Percentiles rank a stretch among this genome's conserved stretches.
These are phyloP conservation scores for Lachnellula suecica DNA, from an alignment of 2,329 filamentous ascomycete species.

Conservation along the genomic window DNA sequence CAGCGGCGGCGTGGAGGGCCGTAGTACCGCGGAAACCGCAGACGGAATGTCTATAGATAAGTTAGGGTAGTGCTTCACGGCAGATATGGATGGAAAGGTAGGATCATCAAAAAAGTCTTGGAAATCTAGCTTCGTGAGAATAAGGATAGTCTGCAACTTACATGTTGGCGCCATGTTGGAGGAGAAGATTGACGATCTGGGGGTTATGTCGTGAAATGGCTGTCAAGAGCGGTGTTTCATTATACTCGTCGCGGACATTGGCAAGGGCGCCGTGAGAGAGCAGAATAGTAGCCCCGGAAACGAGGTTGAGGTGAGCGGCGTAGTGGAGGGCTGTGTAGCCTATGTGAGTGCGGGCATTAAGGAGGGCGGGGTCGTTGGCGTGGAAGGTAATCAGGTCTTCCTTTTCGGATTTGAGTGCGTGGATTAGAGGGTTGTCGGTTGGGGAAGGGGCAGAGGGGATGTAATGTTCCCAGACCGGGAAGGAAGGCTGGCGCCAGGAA, in stretches of 20 bases:
- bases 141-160: no score
- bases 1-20: neutral
- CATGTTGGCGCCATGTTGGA: neutral
- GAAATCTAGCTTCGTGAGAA: no score
- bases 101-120: no score
- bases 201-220: neutral
- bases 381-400: neutral
- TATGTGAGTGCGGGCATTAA: neutral
- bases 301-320: neutral
- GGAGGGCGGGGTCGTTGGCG: neutral
- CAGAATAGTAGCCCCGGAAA: neutral
- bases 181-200: neutral
- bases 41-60: no score
- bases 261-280: neutral
- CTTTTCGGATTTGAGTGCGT: neutral
- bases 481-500: neutral
- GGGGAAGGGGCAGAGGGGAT: neutral
- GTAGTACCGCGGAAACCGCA: neutral
- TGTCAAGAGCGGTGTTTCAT: neutral
- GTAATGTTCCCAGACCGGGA: neutral
- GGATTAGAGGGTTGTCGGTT: neutral
- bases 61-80: neutral
- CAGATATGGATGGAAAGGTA: no score
- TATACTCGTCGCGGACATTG: neutral
- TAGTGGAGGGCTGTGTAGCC: neutral